These are phyloP conservation scores for Hemisphaericaspora xylofermentans DNA, from an alignment of 1,139 yeast species.

Conservation along the genomic window DNA sequence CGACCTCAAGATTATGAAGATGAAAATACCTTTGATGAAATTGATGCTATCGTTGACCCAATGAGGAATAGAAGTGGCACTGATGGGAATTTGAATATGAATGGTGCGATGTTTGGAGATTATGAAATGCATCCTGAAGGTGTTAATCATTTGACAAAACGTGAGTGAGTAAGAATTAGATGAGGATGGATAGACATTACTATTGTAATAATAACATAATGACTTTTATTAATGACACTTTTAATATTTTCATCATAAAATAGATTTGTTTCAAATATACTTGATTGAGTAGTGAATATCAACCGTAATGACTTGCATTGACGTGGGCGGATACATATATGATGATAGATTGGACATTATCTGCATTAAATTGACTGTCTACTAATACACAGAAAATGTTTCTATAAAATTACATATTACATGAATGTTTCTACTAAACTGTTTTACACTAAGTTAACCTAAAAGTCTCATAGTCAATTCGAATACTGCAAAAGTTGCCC, in stretches of 20 bases:
- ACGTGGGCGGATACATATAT: background rate
- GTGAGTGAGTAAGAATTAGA: slow-evolving; percentile 7
- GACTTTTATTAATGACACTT: slow-evolving; percentile 1
- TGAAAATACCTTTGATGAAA: slow-evolving; percentile 11
- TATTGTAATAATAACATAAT: background rate
- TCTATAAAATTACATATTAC: background rate
- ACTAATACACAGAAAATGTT: background rate
- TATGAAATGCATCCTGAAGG: slow-evolving; percentile 19
- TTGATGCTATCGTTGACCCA: slow-evolving; percentile 2
- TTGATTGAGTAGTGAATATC: background rate
- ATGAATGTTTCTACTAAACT: background rate
- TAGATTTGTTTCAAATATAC: no score
- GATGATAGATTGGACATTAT: no score
- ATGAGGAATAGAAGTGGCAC: slow-evolving; percentile 2
- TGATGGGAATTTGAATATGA: slow-evolving; percentile 3
- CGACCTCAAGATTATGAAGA: slow-evolving; percentile 42
- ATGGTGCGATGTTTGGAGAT: slow-evolving; percentile 17
- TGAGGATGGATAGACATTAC: background rate
- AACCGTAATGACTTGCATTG: background rate
- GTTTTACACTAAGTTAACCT: slow-evolving; percentile 5
- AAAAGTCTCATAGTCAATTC: slow-evolving; percentile 76
- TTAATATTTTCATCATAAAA: background rate
- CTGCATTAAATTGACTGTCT: background rate
- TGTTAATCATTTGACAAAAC: slow-evolving; percentile 11
- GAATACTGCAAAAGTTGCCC: slow-evolving; percentile 91